Base-by-base conservation (phyloP, 495 filamentous ascomycete species). In the Penicillium riverlandense region DNA sequence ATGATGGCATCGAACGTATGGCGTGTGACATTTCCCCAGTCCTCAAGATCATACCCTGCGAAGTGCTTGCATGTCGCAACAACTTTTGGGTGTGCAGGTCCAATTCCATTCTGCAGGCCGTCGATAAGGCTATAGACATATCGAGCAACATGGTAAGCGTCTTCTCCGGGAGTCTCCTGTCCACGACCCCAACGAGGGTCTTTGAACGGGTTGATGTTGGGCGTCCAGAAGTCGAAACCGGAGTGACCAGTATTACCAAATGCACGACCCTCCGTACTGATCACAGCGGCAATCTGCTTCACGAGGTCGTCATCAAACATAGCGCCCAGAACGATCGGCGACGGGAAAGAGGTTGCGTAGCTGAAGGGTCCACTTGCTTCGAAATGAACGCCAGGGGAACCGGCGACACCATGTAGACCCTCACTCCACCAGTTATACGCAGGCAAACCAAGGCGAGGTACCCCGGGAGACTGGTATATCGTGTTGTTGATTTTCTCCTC, bases 191-290 rank as follows among this genome's bases (percentile, higher is more conserved):
- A 82, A 4, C 76, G 59, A 0, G 78, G 78, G 43, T 79, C 75
- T 8, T 70, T 68, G 65, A 82, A 86, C 1, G 76, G 69, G 54
- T 87, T 87, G 60, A 86, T 82, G 49, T 86, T 83, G 0, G 83
- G 82, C 0, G 82, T 75, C 65, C 79, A 88, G 41, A 67, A 77
- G 53, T 86, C 77, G 5, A 86, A 56, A 0, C 78, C 77, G 33
- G 69, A 71, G 12, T 68, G 61, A 12, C 75, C 76, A 10, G 46
- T 71, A 47, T 88, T 88, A 55, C 67, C 80, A 53, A 81, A 86
- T 3, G 82, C 82, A 12, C 83, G 67, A 8, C 75, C 79, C 55
- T 88, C 80, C 5, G 72, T 85, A 10, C 70, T 69, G 30, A 86
- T 75, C 6, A 79, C 71, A 4, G 52, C 62, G n/a, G 71, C 79